phyloP scores from a whole-genome alignment of 2,329 filamentous ascomycete genomes.

The Diaporthe sp. region DNA sequence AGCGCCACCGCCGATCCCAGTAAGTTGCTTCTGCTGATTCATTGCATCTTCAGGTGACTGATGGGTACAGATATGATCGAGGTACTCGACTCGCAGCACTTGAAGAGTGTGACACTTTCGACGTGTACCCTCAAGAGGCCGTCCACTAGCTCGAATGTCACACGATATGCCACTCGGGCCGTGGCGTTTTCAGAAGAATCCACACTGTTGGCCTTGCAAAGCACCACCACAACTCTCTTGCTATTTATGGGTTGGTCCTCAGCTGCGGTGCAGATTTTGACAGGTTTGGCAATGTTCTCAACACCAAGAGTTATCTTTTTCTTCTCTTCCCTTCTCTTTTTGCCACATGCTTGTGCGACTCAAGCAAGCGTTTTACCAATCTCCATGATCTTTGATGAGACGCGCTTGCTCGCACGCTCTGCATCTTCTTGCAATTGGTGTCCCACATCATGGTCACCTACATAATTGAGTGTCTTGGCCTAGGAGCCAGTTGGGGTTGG shows the following conservation, averaged over 20 bases:
- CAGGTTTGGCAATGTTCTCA: constrained; percentile 19
- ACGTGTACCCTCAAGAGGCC: constrained; percentile 49
- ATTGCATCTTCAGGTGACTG: not conserved
- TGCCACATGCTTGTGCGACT: constrained; percentile 2
- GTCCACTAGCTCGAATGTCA: constrained; percentile 37
- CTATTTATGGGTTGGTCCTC: constrained; percentile 31
- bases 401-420: constrained; percentile 3
- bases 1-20: constrained; percentile 79
- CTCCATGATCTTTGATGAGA: constrained; percentile 6
- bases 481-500: constrained; percentile 32
- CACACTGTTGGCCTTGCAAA: not conserved
- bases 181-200: not conserved
- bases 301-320: constrained; percentile 15
- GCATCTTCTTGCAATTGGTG: not conserved
- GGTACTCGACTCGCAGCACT: constrained; percentile 79
- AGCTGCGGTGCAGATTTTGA: constrained; percentile 25
- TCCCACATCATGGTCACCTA: not conserved
- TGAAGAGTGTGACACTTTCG: constrained; percentile 69
- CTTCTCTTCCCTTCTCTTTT: not conserved
- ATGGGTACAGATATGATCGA: constrained; percentile 64
- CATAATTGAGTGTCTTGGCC: constrained; percentile 13
- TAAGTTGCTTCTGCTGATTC: constrained; percentile 46
- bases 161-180: not conserved
- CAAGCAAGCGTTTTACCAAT: not conserved
- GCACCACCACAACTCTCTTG: constrained; percentile 29